These are phyloP conservation scores for Saturnispora diversa DNA, from an alignment of 805 yeast species.

Conservation along the genomic window DNA sequence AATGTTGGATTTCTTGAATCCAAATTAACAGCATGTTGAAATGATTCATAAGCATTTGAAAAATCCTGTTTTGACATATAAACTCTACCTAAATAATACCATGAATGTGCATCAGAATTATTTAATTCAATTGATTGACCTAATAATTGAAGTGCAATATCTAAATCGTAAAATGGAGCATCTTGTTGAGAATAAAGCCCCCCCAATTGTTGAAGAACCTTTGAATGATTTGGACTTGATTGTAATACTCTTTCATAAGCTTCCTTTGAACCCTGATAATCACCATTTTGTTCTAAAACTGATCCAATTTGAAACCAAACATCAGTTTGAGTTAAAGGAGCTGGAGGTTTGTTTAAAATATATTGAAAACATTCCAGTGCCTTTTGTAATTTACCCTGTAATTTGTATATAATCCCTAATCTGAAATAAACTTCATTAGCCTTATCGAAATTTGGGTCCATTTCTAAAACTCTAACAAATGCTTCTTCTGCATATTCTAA, in stretches of 20 bases:
- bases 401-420: slow-evolving; percentile 92
- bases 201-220: slow-evolving; percentile 92
- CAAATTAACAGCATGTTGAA: slow-evolving; percentile 96
- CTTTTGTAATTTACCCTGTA: slow-evolving; percentile 77
- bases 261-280: slow-evolving; percentile 84
- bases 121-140: slow-evolving; percentile 87
- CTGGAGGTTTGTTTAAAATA: slow-evolving; percentile 84
- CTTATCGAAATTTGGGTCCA: slow-evolving; percentile 94
- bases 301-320: slow-evolving; percentile 98
- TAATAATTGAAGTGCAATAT: slow-evolving; percentile 71
- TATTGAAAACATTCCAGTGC: slow-evolving; percentile 94
- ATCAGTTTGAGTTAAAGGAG: slow-evolving; percentile 92
- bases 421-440: slow-evolving; percentile 95
- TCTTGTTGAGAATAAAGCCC: slow-evolving; percentile 80
- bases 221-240: slow-evolving; percentile 90
- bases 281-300: slow-evolving; percentile 88
- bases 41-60: slow-evolving; percentile 94
- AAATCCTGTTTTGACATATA: slow-evolving; percentile 95
- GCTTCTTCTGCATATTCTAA: slow-evolving; percentile 98
- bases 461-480: slow-evolving; percentile 87
- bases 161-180: slow-evolving; percentile 69
- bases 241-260: slow-evolving; percentile 90
- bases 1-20: slow-evolving; percentile 96
- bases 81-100: slow-evolving; percentile 95
- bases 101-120: slow-evolving; percentile 85